phyloP scores from a whole-genome alignment of 169 alveolate genomes.

The Condylostoma magnum region DNA sequence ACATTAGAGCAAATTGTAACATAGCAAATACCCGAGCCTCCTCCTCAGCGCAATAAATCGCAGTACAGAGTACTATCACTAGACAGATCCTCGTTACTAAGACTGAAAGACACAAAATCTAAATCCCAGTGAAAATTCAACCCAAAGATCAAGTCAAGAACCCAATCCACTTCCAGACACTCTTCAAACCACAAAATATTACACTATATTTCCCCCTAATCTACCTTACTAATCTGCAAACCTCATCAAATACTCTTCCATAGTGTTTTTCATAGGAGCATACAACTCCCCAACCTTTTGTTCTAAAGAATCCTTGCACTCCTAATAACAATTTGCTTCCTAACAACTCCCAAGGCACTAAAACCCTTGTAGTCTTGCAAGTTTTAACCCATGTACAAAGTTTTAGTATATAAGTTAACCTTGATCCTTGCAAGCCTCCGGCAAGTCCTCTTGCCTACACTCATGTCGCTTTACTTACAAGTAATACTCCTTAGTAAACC shows the following conservation, averaged over 20 bases:
- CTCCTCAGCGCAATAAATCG: no score
- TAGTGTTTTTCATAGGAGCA: not conserved
- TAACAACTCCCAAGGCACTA: slow-evolving; percentile 9
- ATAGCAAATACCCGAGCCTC: no score
- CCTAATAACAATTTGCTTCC: slow-evolving; percentile 10
- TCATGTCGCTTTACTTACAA: slow-evolving; percentile 1
- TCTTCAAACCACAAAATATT: no score
- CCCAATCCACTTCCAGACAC: no score
- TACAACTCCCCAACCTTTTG: not conserved
- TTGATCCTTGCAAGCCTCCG: slow-evolving; percentile 13
- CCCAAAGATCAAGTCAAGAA: no score
- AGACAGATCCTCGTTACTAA: no score
- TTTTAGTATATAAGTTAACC: not conserved
- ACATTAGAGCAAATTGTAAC: no score
- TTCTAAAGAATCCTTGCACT: not conserved
- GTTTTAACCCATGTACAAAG: slow-evolving; percentile 18
- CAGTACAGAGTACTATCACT: no score
- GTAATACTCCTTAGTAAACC: slow-evolving; percentile 13
- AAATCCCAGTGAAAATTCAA: no score
- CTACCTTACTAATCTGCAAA: no score
- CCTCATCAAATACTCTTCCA: not conserved
- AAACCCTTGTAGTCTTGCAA: slow-evolving; percentile 18
- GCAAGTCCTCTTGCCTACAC: not conserved
- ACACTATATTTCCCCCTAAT: no score
- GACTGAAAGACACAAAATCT: no score